Evolutionary conservation across 225 moss, liverwort and hornwort genomes (phyloP), one percentile per base, ranked within the genome.

Genomic region (Ulota crispa): DNA sequence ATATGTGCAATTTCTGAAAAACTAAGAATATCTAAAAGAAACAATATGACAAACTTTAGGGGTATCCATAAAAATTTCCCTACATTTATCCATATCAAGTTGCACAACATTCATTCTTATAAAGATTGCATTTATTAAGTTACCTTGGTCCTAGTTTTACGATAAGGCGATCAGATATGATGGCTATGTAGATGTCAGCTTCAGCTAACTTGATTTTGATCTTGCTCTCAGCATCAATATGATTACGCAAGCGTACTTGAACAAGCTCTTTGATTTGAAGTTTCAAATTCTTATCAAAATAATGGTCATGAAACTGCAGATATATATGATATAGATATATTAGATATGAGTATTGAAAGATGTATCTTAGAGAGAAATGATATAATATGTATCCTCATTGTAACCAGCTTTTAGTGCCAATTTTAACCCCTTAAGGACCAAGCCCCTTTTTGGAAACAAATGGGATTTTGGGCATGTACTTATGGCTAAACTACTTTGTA

Each of bases 241-340:
- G 3, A 57, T 88, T 88, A 7, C 85, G 83, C 64, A 72, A 68
- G 5, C 88, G 82, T 16, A 88, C 43, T 50, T 80, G 76, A 66
- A 85, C 83, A n/a, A 88, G 83, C 68, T 78, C 85, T 70, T 45
- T 80, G 34, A 88, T 88, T 66, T 83, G 80, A 23, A 4, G 56
- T 62, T 81, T 88, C n/a, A 85, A 28, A 32, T 76, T 72, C 42
- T 72, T 82, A 54, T 88, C 83, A 72, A 88, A 88, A 72, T 85
- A 88, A 56, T 88, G 88, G 56, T 88, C 88, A 78, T 88, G 77
- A 71, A 88, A 88, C 88, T 88, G 68, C 70, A 77, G 1, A 64
- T 60, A 10, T 9, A 64, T 16, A 50, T 18, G 18, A 50, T 18
- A 16, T 4, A 45, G 45, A 12, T 45, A 2, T 9, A 80, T 45